These are phyloP conservation scores for Pholiota microspora DNA, from an alignment of 768 basidiomycete genomes.

Conservation along the genomic window DNA sequence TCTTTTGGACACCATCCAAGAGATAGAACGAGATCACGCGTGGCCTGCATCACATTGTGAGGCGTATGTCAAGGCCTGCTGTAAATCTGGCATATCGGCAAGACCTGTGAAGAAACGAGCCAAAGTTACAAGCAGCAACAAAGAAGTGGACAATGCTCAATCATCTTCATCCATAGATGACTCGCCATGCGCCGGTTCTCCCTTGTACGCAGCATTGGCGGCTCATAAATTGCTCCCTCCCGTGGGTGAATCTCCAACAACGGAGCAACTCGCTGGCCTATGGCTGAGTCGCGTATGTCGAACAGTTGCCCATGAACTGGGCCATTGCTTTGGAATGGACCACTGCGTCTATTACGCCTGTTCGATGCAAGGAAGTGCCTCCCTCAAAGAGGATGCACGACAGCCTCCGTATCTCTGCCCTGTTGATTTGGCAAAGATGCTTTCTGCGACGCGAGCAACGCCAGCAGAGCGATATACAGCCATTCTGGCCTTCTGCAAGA, in stretches of 20 bases:
- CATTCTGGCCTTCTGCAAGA: constrained; percentile 26
- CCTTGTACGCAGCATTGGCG: constrained; percentile 7
- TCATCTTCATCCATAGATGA: neutral
- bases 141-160: neutral
- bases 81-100: neutral
- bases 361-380: constrained; percentile 33
- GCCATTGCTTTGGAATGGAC: constrained; percentile 40
- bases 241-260: neutral
- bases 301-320: constrained; percentile 37
- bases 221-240: constrained; percentile 11
- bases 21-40: constrained; percentile 29
- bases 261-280: constrained; percentile 18
- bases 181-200: neutral
- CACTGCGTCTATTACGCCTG: constrained; percentile 37
- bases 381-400: constrained; percentile 29
- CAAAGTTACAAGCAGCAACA: neutral
- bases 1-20: constrained; percentile 25
- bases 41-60: constrained; percentile 37
- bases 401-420: constrained; percentile 36
- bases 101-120: constrained; percentile 13
- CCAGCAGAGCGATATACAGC: constrained; percentile 21
- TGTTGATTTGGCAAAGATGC: constrained; percentile 29
- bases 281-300: constrained; percentile 34
- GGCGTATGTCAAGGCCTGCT: constrained; percentile 21
- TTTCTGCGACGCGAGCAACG: constrained; percentile 22